Evolutionary conservation across 1,139 yeast genomes (phyloP), one percentile per base, ranked within the genome.

Genomic region (Nakaseomyces bracarensis): DNA sequence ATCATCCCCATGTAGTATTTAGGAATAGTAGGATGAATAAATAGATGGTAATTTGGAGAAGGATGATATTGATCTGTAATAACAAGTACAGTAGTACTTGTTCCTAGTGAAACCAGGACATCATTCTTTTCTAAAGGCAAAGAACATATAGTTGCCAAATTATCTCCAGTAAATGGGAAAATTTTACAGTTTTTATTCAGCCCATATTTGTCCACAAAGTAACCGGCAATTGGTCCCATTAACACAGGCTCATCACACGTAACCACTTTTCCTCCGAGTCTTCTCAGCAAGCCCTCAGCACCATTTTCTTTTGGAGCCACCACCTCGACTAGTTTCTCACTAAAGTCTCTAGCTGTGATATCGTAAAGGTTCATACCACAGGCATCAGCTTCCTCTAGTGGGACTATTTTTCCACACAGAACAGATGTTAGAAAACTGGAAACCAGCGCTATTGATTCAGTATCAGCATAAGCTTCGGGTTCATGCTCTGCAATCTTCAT

Each of bases 331-430:
- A 85, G 67, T 15, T 69, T 69, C 10, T 72, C 74, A 54, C 75
- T 69, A 68, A 75, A 83, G 21, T 69, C 60, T 31, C 70, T 66
- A 22, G 73, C 66, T 14, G 66, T 48, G 34, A 86, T 71, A 59
- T 84, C 89, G 67, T 85, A 85, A 40, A 87, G 57, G 53, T 85
- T 86, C 91, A 85, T 85, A 3, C 96, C 96, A 64, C 96, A 85
- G 1, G 85, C 95, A 61, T 86, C 96, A 13, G 89, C 79, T 52
- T 81, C 80, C 53, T 87, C 96, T 40, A 86, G 67, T 2, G 74
- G 71, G 3, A 82, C 70, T 28, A 82, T 66, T 42, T 68, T 52
- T 8, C 95, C 95, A 20, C 79, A 64, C 31, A 87, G 67, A 10
- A 87, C 67, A 35, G 86, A 75, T 9, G 93, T 79, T 29, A 86